Evolutionary conservation across 2,329 filamentous ascomycete species (phyloP).

Genomic region (Penicillium sumatraense): DNA sequence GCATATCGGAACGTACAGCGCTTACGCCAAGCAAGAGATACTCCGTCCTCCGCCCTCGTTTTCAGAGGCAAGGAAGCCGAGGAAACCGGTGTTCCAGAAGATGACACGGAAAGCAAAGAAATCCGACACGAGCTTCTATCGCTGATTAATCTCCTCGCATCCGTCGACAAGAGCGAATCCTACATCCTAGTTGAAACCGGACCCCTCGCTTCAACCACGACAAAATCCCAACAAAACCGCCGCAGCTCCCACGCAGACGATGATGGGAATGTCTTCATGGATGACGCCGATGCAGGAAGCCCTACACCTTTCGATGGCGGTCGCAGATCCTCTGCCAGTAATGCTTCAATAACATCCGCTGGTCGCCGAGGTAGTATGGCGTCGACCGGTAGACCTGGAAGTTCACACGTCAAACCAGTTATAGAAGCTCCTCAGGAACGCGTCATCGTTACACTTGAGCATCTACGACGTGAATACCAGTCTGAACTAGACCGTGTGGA

Average conservation of each 20-base stretch:
- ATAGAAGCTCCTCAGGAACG: conserved; percentile 58
- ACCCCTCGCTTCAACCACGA: conserved; percentile 16
- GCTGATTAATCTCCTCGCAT: conserved; percentile 90
- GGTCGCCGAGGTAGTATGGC: conserved; percentile 28
- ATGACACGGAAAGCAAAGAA: conserved; percentile 57
- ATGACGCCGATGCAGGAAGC: conserved; percentile 34
- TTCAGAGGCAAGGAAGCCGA: conserved; percentile 43
- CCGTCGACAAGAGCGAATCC: conserved; percentile 78
- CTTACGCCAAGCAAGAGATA: conserved; percentile 46
- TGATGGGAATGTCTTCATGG: conserved; percentile 45
- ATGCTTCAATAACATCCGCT: conserved; percentile 23
- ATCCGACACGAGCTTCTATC: conserved; percentile 76
- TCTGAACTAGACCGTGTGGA: conserved; percentile 85
- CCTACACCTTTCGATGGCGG: conserved; percentile 20
- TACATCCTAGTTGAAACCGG: conserved; percentile 67
- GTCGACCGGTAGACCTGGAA: conserved; percentile 16
- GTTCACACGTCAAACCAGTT: conserved; percentile 19
- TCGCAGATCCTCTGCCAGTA: conserved; percentile 28
- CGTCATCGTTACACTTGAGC: conserved; percentile 80
- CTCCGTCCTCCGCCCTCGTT: conserved; percentile 38
- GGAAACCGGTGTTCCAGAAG: conserved; percentile 35
- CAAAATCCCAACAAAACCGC: conserved; percentile 49
- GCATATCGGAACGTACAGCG: conserved; percentile 61
- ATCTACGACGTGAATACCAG: conserved; percentile 87
- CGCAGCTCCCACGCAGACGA: conserved; percentile 49